A percentile compares a stretch with the other conserved stretches of the same genome.
phyloP scores from a whole-genome alignment of 1,284 basidiomycete genomes.

The Microbotryum scabiosae region DNA sequence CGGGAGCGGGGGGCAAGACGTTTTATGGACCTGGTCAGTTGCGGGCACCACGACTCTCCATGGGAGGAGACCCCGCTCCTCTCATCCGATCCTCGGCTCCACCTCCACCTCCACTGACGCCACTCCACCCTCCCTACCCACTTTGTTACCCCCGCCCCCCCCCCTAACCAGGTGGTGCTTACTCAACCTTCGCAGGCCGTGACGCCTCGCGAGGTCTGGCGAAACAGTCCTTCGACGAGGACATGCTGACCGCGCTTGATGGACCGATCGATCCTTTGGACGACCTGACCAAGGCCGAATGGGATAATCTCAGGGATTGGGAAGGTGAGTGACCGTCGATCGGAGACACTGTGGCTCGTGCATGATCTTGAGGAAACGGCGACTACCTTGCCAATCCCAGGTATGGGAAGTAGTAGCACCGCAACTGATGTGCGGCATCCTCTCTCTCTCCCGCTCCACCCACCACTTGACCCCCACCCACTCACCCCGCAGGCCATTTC shows the following conservation, averaged over 20 bases:
- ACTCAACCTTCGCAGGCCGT: slow-evolving; percentile 34
- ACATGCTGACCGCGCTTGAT: slow-evolving; percentile 34
- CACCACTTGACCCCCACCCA: neutral
- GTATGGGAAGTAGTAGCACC: too few species aligned
- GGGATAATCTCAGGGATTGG: slow-evolving; percentile 35
- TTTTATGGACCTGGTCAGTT: slow-evolving; percentile 35
- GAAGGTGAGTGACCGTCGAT: slow-evolving; percentile 31
- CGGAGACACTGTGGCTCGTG: too few species aligned
- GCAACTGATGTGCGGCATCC: neutral
- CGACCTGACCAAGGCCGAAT: slow-evolving; percentile 31
- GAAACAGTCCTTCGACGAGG: slow-evolving; percentile 34
- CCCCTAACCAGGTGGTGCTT: slow-evolving; percentile 26
- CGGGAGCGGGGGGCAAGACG: slow-evolving; percentile 9
- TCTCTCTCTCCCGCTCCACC: neutral
- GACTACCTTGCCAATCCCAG: too few species aligned
- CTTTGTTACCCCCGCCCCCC: neutral
- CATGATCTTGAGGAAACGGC: too few species aligned
- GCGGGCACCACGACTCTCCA: neutral
- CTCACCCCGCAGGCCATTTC: slow-evolving; percentile 12
- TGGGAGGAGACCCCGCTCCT: neutral
- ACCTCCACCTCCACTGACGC: neutral
- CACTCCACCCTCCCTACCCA: neutral
- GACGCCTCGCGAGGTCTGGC: slow-evolving; percentile 37
- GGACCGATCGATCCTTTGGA: slow-evolving; percentile 32
- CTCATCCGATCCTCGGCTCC: neutral